Base-by-base conservation (phyloP, 2,329 filamentous ascomycete species). In the Alternaria rosae region DNA sequence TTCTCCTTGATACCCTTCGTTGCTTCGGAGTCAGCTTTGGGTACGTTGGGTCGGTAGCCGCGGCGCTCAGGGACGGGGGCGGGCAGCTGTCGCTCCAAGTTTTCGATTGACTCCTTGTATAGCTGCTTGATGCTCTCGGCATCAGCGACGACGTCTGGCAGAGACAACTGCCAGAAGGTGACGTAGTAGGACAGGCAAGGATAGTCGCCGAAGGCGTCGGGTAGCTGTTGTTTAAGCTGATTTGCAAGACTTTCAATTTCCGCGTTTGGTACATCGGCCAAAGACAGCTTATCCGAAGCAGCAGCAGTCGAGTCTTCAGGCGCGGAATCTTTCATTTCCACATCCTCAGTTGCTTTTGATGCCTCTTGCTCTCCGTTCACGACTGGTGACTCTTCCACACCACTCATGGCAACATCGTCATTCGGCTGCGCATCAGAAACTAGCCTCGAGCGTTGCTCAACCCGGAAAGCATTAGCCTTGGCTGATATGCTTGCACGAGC, bases 101-200 rank as follows among this genome's bases (percentile, higher is more conserved):
- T 54, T 28, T 88, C 87, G 35, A 90, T 89, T 74, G 96, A 93
- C 15, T 88, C 86, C 50, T 91, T 86, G 76, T 99, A 99, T 62
- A 90, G 91, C 43, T 89, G 86, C 59, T 89, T 89, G 50, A 73
- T 2, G 32, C 88, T 64, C 88, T 88, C 55, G 15, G 1, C 92
- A 88, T 88, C 54, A 28, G 1, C 92, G 92, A 66, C 94, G 9
- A 78, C 67, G 43, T 99, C 94, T 47, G 91, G 89, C 4, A 96
- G 86, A 26, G 93, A 90, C 12, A 97, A 84, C 53, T 94, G 90
- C 95, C 95, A 99, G 80, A 99, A 99, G 0, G 91, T 92, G 44
- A 92, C 88, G 73, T 93, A 97, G 76, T 97, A 94, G 28, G 92
- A 89, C 1, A 93, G 85, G 44, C 89, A 93, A 54, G 97, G 86